phyloP scores from a whole-genome alignment of 352 stramenopile genomes.

The Phytopythium mirpurense region DNA sequence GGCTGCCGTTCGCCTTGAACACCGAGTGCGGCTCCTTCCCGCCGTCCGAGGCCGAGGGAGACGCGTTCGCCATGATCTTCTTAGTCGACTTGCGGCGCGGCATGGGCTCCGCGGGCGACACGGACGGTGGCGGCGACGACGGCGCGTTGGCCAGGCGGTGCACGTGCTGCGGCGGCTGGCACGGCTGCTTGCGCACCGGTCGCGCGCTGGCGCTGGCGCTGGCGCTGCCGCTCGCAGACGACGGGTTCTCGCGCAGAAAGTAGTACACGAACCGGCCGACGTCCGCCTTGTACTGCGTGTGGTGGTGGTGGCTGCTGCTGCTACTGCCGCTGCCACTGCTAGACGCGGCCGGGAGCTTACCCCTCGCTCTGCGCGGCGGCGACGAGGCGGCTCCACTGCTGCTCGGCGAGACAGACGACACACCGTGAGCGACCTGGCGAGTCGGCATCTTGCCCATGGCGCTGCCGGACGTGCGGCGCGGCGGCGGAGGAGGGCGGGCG shows the following conservation, averaged over 20 bases:
- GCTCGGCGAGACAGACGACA: background rate
- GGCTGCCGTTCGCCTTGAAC: slow-evolving; percentile 52
- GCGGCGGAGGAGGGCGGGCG: background rate
- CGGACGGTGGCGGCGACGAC: slow-evolving; percentile 11
- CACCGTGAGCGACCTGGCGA: slow-evolving; percentile 3
- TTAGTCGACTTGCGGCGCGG: slow-evolving; percentile 54
- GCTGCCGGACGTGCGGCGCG: background rate
- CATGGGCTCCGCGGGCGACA: slow-evolving; percentile 19
- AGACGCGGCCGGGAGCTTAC: slow-evolving; percentile 15
- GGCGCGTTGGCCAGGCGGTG: slow-evolving; percentile 7
- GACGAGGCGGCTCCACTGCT: background rate
- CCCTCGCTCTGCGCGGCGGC: slow-evolving; percentile 5
- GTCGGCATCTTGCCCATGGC: slow-evolving; percentile 6
- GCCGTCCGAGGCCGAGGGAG: slow-evolving; percentile 13
- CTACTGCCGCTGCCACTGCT: slow-evolving; percentile 9
- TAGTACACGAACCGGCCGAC: slow-evolving; percentile 31
- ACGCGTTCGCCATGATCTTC: slow-evolving; percentile 35
- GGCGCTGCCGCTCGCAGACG: no score
- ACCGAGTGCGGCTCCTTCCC: slow-evolving; percentile 40
- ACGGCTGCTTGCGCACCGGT: slow-evolving; percentile 5
- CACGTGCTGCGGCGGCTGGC: slow-evolving; percentile 10
- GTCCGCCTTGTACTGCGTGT: slow-evolving; percentile 19
- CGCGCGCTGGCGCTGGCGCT: background rate
- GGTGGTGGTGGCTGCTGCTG: slow-evolving; percentile 11
- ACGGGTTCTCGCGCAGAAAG: slow-evolving; percentile 25